phyloP scores from a whole-genome alignment of 1,139 yeast genomes.

The Candida dubliniensis region DNA sequence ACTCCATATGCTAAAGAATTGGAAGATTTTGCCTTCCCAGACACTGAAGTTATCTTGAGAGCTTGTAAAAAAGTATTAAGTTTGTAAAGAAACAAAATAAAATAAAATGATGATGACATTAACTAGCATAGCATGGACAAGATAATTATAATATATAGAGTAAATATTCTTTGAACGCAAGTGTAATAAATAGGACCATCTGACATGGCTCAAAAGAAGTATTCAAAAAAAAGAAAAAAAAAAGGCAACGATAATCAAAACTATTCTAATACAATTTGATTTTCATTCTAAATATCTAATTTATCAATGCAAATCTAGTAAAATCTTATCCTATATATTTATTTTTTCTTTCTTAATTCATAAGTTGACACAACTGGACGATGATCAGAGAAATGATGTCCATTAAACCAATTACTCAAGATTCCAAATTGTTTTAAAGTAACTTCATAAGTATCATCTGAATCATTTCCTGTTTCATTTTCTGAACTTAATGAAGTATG shows the following conservation, averaged over 20 bases:
- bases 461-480: background rate
- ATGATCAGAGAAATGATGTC: constrained; percentile 27
- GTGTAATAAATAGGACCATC: too few species aligned
- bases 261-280: too few species aligned
- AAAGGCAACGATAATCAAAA: too few species aligned
- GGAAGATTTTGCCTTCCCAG: constrained; percentile 99
- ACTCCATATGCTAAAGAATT: constrained; percentile 97
- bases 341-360: constrained; percentile 10
- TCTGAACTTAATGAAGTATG: constrained; percentile 4
- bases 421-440: constrained; percentile 36
- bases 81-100: constrained; percentile 31
- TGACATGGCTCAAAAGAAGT: too few species aligned
- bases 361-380: constrained; percentile 23
- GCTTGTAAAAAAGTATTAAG: constrained; percentile 90
- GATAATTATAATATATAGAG: background rate
- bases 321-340: background rate
- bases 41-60: constrained; percentile 83
- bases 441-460: constrained; percentile 13
- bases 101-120: background rate
- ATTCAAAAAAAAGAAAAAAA: too few species aligned
- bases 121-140: background rate
- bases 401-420: constrained; percentile 41
- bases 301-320: background rate
- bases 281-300: too few species aligned
- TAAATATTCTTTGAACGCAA: too few species aligned